Conservation (phyloP, 2,329 filamentous ascomycete genomes). For the Fusarium nygamai region DNA sequence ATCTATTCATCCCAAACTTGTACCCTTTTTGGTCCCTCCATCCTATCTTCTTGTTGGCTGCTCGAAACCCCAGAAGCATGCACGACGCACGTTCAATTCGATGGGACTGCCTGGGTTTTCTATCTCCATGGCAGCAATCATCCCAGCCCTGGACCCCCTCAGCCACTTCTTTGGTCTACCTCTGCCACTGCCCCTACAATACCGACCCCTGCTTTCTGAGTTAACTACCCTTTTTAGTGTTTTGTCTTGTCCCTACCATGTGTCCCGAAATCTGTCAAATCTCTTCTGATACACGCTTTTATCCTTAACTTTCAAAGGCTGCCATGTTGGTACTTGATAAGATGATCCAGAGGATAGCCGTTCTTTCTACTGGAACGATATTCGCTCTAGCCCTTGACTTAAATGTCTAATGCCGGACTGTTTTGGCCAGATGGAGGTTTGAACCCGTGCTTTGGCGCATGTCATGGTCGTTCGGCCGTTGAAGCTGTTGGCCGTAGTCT, state of each 20-base stretch:
- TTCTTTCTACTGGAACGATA: conserved; percentile 52
- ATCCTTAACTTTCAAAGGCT: conserved; percentile 26
- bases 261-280: conserved; percentile 42
- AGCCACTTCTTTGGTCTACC: conserved; percentile 35
- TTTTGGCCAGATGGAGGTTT: conserved; percentile 24
- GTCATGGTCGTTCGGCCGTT: not conserved
- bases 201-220: conserved; percentile 16
- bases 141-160: conserved; percentile 16
- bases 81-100: conserved; percentile 28
- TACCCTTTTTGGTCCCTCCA: conserved; percentile 34
- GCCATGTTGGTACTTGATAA: conserved; percentile 46
- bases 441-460: conserved; percentile 7
- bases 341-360: conserved; percentile 53
- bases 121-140: conserved; percentile 4
- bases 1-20: conserved; percentile 33
- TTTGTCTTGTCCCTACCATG: conserved; percentile 16
- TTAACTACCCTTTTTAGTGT: conserved; percentile 12
- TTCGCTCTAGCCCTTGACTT: conserved; percentile 34
- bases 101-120: conserved; percentile 25
- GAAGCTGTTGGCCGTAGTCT: conserved; percentile 23
- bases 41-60: conserved; percentile 39
- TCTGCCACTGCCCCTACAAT: conserved; percentile 16
- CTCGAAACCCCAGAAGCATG: conserved; percentile 23
- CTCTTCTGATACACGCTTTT: conserved; percentile 56
- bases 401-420: conserved; percentile 31